These are phyloP conservation scores for Phytophthora syringae DNA, from an alignment of 352 stramenopile genomes.

Conservation along the genomic window DNA sequence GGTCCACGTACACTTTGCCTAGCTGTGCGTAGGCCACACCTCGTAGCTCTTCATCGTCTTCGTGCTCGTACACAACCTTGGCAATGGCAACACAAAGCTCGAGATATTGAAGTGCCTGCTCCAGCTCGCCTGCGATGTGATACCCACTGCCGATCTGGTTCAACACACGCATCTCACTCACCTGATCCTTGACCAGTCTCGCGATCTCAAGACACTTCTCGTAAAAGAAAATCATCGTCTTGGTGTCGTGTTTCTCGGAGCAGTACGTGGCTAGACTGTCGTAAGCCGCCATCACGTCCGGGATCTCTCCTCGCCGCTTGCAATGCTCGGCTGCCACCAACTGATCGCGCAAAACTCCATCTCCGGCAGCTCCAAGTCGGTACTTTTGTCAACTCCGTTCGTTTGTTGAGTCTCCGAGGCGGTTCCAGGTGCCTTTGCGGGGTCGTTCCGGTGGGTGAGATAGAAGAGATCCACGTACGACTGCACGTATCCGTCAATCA, in stretches of 20 bases:
- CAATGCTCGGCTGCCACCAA: slow-evolving; percentile 88
- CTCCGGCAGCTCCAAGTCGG: slow-evolving; percentile 52
- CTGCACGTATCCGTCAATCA: slow-evolving; percentile 91
- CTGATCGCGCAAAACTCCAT: slow-evolving; percentile 91
- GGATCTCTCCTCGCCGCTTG: slow-evolving; percentile 88
- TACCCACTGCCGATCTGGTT: slow-evolving; percentile 87
- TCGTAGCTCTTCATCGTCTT: slow-evolving; percentile 63
- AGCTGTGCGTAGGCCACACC: slow-evolving; percentile 71
- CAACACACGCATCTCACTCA: slow-evolving; percentile 88
- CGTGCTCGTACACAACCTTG: slow-evolving; percentile 68
- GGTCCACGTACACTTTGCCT: slow-evolving; percentile 76
- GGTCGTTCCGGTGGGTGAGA: slow-evolving; percentile 86
- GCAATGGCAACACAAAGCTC: slow-evolving; percentile 85
- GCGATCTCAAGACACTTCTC: slow-evolving; percentile 94
- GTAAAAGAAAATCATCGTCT: slow-evolving; percentile 94
- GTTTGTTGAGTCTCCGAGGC: slow-evolving; percentile 1
- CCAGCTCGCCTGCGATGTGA: slow-evolving; percentile 72
- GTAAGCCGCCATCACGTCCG: slow-evolving; percentile 85
- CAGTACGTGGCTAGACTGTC: slow-evolving; percentile 82
- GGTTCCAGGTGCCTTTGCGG: slow-evolving; percentile 11
- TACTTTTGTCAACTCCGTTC: slow-evolving; percentile 1
- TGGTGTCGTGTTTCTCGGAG: slow-evolving; percentile 76
- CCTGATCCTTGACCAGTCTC: slow-evolving; percentile 83
- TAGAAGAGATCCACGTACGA: slow-evolving; percentile 96
- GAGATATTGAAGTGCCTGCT: slow-evolving; percentile 78